Evolutionary conservation across 169 alveolate species (phyloP).

Genomic region (Condylostoma magnum): DNA sequence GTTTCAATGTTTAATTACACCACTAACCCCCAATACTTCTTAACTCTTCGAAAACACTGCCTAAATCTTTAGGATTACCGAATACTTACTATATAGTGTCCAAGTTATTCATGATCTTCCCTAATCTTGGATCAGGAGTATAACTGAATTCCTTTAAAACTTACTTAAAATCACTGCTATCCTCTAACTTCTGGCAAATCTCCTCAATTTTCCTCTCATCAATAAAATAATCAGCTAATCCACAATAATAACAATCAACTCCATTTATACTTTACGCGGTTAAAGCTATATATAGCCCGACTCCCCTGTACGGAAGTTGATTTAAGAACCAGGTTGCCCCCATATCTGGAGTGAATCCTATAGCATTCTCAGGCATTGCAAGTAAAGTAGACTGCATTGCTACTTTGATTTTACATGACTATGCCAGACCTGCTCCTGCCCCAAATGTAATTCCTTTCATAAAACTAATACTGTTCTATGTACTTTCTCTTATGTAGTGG

Average conservation of each 20-base stretch:
- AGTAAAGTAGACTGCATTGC: not conserved
- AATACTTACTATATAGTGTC: not conserved
- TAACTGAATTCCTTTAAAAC: not conserved
- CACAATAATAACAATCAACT: not conserved
- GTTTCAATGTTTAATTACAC: not conserved
- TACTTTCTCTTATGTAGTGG: too few species aligned
- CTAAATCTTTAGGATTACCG: not conserved
- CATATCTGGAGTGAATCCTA: not conserved
- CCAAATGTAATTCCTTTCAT: conserved; percentile 86
- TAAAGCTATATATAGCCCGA: not conserved
- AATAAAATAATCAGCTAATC: not conserved
- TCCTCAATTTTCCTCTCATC: not conserved
- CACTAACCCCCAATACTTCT: not conserved
- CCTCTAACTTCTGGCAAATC: not conserved
- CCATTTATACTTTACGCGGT: not conserved
- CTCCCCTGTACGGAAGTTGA: not conserved
- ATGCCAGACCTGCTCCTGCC: conserved; percentile 83
- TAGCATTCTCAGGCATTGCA: not conserved
- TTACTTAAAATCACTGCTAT: not conserved
- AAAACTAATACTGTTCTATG: too few species aligned
- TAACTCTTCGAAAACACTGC: not conserved
- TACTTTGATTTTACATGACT: not conserved
- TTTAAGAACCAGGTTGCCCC: not conserved
- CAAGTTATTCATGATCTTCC: not conserved
- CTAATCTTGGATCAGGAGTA: not conserved